A percentile compares a stretch with the other conserved stretches of the same genome.
Conservation (phyloP, 805 yeast genomes). For the Alloascoidea africana region DNA sequence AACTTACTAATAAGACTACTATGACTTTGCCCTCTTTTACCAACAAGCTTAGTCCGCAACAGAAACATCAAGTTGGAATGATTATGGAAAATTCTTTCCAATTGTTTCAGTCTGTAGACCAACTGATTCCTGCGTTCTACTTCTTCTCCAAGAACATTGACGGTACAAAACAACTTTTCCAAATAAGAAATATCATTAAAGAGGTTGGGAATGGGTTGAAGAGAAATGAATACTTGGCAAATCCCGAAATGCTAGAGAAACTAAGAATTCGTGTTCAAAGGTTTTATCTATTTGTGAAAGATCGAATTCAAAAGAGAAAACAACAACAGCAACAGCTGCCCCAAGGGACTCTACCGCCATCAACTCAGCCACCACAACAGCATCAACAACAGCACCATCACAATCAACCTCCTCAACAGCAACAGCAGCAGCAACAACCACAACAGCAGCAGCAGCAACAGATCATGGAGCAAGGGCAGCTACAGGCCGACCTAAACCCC, state of each 20-base stretch:
- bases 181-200: constrained; percentile 64
- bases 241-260: constrained; percentile 57
- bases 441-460: constrained; percentile 5
- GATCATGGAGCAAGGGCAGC: constrained; percentile 3
- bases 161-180: constrained; percentile 63
- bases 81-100: constrained; percentile 31
- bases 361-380: constrained; percentile 13
- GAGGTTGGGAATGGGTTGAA: constrained; percentile 59
- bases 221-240: constrained; percentile 50
- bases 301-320: constrained; percentile 25
- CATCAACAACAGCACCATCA: constrained; percentile 15
- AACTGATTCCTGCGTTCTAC: constrained; percentile 64
- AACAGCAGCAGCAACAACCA: constrained; percentile 2
- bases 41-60: constrained; percentile 40
- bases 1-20: constrained; percentile 55
- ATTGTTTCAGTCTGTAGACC: constrained; percentile 54
- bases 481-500: constrained; percentile 2
- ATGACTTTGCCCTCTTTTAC: constrained; percentile 56
- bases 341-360: constrained; percentile 14
- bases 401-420: no score
- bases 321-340: constrained; percentile 6
- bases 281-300: constrained; percentile 62
- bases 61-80: constrained; percentile 40
- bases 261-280: constrained; percentile 58
- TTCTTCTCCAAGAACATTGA: constrained; percentile 59